Base-by-base conservation (phyloP, 2,329 filamentous ascomycete species). In the Daldinia eschscholtzii region DNA sequence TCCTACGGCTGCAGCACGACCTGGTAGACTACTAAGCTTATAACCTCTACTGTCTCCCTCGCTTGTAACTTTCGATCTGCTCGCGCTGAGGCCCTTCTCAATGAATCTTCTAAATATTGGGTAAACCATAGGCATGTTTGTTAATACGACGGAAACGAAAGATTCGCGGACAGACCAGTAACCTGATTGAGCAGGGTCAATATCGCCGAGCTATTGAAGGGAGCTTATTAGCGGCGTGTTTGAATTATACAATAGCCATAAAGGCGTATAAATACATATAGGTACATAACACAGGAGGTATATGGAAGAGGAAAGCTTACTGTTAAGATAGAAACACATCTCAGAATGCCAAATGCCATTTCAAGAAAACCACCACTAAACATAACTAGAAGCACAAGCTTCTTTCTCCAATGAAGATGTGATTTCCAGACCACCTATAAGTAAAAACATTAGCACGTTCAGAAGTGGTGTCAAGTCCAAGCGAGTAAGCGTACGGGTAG, bases 351-450 rank as follows among this genome's bases (percentile, higher is more conserved):
- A 33, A 83, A 83, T 15, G 82, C 80, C 78, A 86, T 86, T 59
- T 86, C 82, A 65, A 87, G 83, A 9, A 84, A 75, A 2, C 83
- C 85, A 35, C 84, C 85, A 55, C 82, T 82, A 73, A 87, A 87
- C 70, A 87, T 80, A 13, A 83, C 37, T 9, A 85, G 74, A 12
- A 87, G 79, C 42, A 82, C 79, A 23, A 83, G 55, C 71, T 87
- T 87, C 57, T 76, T 78, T 41, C 65, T 69, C 61, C 76, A 76
- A 12, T 79, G 79, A 6, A 86, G 78, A 52, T 80, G 79, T 0
- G 84, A 81, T 72, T 80, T 81, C 78, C 83, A 84, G 1, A 87
- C 77, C 71, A 86, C 60, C 73, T 74, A 56, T 30, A 10, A 39
- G 20, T 2, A n/a, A 33, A 13, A 10, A 13, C 4, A 20, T 70